Evolutionary conservation across 2,329 filamentous ascomycete genomes (phyloP), one percentile per base, ranked within the genome.

Genomic region (Neospermospora avenae): DNA sequence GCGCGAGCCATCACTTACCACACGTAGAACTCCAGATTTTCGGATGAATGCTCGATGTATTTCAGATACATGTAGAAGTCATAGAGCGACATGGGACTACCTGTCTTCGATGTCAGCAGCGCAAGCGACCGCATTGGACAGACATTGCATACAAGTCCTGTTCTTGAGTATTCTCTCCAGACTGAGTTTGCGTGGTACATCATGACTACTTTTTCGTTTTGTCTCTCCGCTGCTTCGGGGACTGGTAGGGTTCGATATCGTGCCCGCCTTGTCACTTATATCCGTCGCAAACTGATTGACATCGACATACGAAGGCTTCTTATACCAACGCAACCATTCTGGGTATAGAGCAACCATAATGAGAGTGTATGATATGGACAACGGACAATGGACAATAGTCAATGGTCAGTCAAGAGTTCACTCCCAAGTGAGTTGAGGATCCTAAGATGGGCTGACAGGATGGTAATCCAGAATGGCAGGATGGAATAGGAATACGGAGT

Each of bases 11-110:
- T 25, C 6, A 64, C 73, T 25, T 68, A 80, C 78, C 78, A 80
- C 41, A 80, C 72, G 63, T 78, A 80, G 60, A 80, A 80, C 67
- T 80, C 78, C 8, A 80, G 73, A 63, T 80, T 80, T 69, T 80
- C 78, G 0, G 77, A 71, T 1, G 77, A 80, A 68, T 74, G 77
- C 67, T 80, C 78, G 51, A 80, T 78, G 64, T 80, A 75, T 68
- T 79, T 79, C 52, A 80, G 71, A 60, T 80, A 80, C 77, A 80
- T 78, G 69, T 79, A 80, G 54, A 80, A 80, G 69, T 80, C 78
- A 60, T 79, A 78, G 10, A 80, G 67, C 0, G 77, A 79, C 77
- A 80, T 79, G 3, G 78, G 78, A 55, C 76, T 78, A 63, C 77
- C 76, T 78, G 51, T 4, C 22, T 34, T 37, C 4, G 25, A 11